Evolutionary conservation across 2,329 filamentous ascomycete genomes (phyloP), one percentile per base, ranked within the genome.

Genomic region (Huntiella abstrusa): DNA sequence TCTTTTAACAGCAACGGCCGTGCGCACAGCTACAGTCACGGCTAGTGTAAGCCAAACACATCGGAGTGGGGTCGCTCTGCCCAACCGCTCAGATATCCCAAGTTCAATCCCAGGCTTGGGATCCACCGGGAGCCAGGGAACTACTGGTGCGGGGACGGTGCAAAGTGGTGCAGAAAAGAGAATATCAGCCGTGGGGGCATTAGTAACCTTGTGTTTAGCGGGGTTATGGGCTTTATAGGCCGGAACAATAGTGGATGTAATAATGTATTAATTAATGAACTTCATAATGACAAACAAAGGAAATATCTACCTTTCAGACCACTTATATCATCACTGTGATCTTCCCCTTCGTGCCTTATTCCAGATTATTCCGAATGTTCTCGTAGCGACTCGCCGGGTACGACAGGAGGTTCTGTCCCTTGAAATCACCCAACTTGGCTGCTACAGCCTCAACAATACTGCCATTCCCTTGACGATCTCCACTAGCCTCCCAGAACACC

Each of bases 401-500:
- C 10, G 53, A 57, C 43, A 80, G 59, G 55, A 70, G 58, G 52
- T 80, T 80, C 32, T 56, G 51, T 8, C 58, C 62, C 17, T 79
- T 74, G 8, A 78, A 57, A 2, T 52, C 52, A 5, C 66, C 66
- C 51, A 78, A 58, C 3, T 54, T 57, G 35, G 59, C 60, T 2
- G 68, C 66, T 51, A 73, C 56, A 5, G 68, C 68, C 13, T 62
- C 58, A 15, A 83, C 73, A 51, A 91, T 61, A 54, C 80, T 85
- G 15, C 54, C 51, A 1, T 54, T 56, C 32, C 65, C 69, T 0
- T 51, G 53, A 52, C 59, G 64, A 55, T 92, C 84, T 10, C 75
- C 77, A 52, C 74, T 80, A 7, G 75, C 78, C 60, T 92, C 83
- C 84, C 84, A 93, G 71, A 81, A 92, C 67, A 91, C 83, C 0